A percentile compares a stretch with the other conserved stretches of the same genome.
Evolutionary conservation across 2,329 filamentous ascomycete species (phyloP).

Genomic region (Neodidymelliopsis sp.): DNA sequence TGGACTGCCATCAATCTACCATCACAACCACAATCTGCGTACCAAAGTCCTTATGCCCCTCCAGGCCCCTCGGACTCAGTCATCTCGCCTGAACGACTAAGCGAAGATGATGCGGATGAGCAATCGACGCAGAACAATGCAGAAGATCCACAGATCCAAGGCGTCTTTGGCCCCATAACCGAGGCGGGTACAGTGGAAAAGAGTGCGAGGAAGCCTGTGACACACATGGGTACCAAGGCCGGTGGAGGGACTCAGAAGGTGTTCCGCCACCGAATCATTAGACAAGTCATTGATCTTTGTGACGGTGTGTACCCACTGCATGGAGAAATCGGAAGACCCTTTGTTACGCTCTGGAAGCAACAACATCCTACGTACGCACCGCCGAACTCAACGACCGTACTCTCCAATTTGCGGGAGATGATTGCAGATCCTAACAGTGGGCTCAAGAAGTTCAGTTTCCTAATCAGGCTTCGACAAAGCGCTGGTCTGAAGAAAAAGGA

Average conservation of each 20-base stretch:
- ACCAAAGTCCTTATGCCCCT: conserved; percentile 31
- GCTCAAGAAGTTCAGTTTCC: conserved; percentile 57
- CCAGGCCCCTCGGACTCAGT: background rate
- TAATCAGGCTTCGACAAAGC: conserved; percentile 26
- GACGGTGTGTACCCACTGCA: conserved; percentile 64
- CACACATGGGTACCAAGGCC: conserved; percentile 27
- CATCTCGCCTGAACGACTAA: background rate
- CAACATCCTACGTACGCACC: conserved; percentile 49
- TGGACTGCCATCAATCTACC: conserved; percentile 33
- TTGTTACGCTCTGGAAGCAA: conserved; percentile 61
- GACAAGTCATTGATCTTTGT: conserved; percentile 62
- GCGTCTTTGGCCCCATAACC: conserved; percentile 17
- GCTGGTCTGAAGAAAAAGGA: conserved; percentile 55
- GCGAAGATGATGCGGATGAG: background rate
- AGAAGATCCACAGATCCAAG: conserved; percentile 9
- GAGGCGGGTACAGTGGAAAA: conserved; percentile 11
- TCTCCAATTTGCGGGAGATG: conserved; percentile 58
- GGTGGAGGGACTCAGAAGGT: conserved; percentile 25
- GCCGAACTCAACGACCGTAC: conserved; percentile 63
- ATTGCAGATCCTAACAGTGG: conserved; percentile 55
- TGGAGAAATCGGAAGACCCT: conserved; percentile 63
- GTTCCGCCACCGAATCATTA: conserved; percentile 55
- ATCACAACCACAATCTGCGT: conserved; percentile 2
- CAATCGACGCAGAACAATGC: background rate
- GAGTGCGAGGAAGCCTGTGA: conserved; percentile 12